Conservation (phyloP, 495 filamentous ascomycete species). For the Neurospora sp. region DNA sequence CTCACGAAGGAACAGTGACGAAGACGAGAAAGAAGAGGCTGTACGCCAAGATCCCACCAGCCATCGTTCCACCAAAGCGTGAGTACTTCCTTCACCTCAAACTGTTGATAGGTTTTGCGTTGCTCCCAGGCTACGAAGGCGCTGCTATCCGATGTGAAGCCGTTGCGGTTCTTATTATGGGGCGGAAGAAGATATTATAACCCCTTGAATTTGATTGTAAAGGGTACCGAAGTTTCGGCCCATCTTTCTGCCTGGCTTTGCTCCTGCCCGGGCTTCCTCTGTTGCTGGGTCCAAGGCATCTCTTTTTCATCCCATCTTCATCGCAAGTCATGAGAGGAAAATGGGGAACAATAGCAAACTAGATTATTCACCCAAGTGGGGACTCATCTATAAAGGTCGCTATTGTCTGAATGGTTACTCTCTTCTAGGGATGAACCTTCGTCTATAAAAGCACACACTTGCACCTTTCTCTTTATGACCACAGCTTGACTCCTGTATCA, state of each 20-base stretch:
- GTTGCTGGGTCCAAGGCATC: not conserved
- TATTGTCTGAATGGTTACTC: not conserved
- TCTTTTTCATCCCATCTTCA: not conserved
- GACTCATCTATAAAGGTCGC: not conserved
- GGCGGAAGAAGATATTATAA: not conserved
- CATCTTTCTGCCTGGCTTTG: not conserved
- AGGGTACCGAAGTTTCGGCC: not conserved
- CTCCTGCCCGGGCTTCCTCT: not conserved
- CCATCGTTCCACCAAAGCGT: conserved; percentile 56
- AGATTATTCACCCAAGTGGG: not conserved
- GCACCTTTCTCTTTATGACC: not conserved
- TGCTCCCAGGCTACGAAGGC: not conserved
- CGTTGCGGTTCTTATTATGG: not conserved
- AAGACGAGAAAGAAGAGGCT: conserved; percentile 60
- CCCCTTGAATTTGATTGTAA: not conserved
- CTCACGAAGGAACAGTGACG: conserved; percentile 74
- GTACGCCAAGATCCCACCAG: conserved; percentile 54
- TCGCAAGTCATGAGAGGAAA: not conserved
- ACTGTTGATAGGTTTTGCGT: not conserved
- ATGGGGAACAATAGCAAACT: not conserved
- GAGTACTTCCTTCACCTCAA: conserved; percentile 29
- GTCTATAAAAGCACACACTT: not conserved
- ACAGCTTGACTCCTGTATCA: not conserved
- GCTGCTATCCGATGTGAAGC: not conserved
- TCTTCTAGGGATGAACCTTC: not conserved